Base-by-base conservation (phyloP, 73 alveolate genomes). In the Effrenium voratum region DNA sequence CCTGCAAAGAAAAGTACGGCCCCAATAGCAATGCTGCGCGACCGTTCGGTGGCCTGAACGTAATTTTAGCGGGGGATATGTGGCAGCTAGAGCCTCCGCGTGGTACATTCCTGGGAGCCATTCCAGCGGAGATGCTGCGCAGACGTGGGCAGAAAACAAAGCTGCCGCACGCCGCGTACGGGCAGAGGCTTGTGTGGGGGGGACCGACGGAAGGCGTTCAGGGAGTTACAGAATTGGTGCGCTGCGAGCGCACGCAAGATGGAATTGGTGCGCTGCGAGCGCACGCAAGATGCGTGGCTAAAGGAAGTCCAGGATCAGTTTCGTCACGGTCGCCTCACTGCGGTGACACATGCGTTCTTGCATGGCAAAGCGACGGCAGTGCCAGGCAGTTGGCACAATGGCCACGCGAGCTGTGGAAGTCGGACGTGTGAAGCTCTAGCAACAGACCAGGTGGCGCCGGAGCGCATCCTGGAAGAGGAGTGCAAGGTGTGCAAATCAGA, bases 21-120 rank as follows among this genome's bases (percentile, higher is more conserved):
- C 40, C n/a, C 6, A 22, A 40, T 41, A 38, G 28, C 22, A 2
- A 4, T 24, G 36, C 12, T 15, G 32, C 93, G 50, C 32, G n/a
- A n/a, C n/a, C n/a, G n/a, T 47, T 45, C 13, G 76, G 93, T 26
- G 75, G 93, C 75, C 47, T 47, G 45, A 81, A 45, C 28, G 75
- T 81, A 4, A 2, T 45, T 10, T 16, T 81, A 16, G 2, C 55
- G 40, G 93, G 93, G 49, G 76, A 81, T 32, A 19, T 81, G 52
- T 50, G 28, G n/a, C 93, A 81, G 60, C 75, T 81, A 32, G 52
- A 43, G 36, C 93, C 93, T 6, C 93, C 93, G 50, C 5, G 26
- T 3, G 83, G 83, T 15, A 72, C 83, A 3, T 81, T 45, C 93
- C 47, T 81, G 1, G 93, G 60, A 34, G 93, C 45, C 36, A 36